Evolutionary conservation across 768 basidiomycete species (phyloP), one percentile per base, ranked within the genome.

Genomic region (Pisolithus albus): DNA sequence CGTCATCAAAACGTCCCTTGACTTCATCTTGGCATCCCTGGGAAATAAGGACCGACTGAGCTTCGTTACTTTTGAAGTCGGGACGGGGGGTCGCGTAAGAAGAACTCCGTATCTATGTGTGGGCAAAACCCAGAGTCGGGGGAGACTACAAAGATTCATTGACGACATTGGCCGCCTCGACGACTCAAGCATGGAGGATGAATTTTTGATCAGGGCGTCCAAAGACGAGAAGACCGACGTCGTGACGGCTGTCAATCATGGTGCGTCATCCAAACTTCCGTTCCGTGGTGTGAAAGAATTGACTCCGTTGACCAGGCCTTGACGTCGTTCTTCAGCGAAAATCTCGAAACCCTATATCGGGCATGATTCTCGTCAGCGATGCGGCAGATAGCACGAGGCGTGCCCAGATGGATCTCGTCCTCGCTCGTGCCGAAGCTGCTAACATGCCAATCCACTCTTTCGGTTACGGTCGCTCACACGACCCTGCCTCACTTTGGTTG

Each of bases 371-470:
- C 23, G 84, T 98, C 55, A 92, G 89, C 63, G 95, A 98, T 62
- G 86, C 92, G 3, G 78, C 90, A 4, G 96, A 98, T 61, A 88
- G 84, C 61, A 92, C 93, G 15, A 81, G 92, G 49, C 84, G 93
- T 15, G 92, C 92, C 21, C 94, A 97, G 68, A 98, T 99, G 92
- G 96, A 99, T 66, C 79, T 99, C 15, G 94, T 97, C 15, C 86
- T 97, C 44, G 94, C 95, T 41, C 86, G 96, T 36, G 88, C 93
- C 1, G 96, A 99, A 63, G 95, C 96, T 11, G 96, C 91, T 28
- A 92, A 92, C 65, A 83, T 96, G 23, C 94, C 96, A 4, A 96
- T 99, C 50, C 95, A 99, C 67, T 88, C 94, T 3, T 87, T 99
- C 58, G 96, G 96, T 47, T 99, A 95, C 62, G 95, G 94, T 24